Evolutionary conservation across 1,284 basidiomycete genomes (phyloP), one percentile per base, ranked within the genome.

Genomic region (Ustilago hordei): DNA sequence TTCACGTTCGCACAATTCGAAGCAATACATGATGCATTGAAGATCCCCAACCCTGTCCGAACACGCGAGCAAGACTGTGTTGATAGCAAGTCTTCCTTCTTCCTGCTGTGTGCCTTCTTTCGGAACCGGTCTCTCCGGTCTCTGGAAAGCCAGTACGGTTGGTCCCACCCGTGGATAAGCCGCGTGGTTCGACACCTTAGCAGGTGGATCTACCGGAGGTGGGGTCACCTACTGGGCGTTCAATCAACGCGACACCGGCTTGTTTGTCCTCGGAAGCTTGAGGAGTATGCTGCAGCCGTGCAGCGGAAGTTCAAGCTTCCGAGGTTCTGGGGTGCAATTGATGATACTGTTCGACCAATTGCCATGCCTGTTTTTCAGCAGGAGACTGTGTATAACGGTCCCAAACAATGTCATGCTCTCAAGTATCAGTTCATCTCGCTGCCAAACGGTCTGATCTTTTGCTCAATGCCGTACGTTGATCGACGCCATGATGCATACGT

Each of bases 401-500:
- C 55, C 31, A 55, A 63, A 41, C 61, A n/a, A 6, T 13, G 6
- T n/a, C 61, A 55, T 63, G 52, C 41, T 39, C 31, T 63, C 8
- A 63, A 63, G 19, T 63, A 47, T 19, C 53, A 56, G 52, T 64
- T 55, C 36, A 50, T 52, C n/a, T 34, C 54, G 11, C 28, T 23
- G 7, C 55, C 55, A 3, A 45, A 64, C n/a, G 55, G 62, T 57
- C 9, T 64, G 45, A 28, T 57, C n/a, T 64, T 64, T 19, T 35
- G 32, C n/a, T 55, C 53, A 8, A 17, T 8, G 1, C 53, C 34
- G 34, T 55, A n/a, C n/a, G 11, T 5, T 19, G 34, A 34, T 11
- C 13, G 43, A 5, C 43, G 11, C 8, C 43, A 45, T 19, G 43
- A 45, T 19, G 17, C 43, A 19, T 45, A 45, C n/a, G 8, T 45